A percentile compares a stretch with the other conserved stretches of the same genome.
These are phyloP conservation scores for Colletotrichum trifolii DNA, from an alignment of 2,329 filamentous ascomycete genomes.

Conservation along the genomic window DNA sequence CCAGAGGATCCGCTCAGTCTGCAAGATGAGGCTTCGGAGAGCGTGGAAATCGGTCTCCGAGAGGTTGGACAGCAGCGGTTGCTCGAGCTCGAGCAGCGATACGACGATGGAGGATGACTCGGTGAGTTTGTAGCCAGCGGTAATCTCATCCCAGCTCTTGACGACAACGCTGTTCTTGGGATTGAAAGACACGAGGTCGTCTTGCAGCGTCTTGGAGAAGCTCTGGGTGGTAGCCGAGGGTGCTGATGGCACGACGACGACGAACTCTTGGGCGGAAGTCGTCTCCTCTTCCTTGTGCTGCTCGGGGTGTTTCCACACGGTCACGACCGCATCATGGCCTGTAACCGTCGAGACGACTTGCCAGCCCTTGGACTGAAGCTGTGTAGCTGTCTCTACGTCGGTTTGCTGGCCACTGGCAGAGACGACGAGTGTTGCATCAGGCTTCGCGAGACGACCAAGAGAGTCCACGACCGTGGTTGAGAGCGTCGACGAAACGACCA, in stretches of 20 bases:
- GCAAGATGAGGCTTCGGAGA: neutral
- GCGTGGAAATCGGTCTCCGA: neutral
- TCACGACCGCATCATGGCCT: neutral
- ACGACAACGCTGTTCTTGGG: conserved; percentile 1
- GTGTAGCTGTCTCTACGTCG: neutral
- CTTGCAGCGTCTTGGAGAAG: conserved; percentile 14
- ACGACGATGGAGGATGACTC: neutral
- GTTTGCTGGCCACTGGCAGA: neutral
- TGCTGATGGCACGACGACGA: neutral
- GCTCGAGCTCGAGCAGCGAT: conserved; percentile 10
- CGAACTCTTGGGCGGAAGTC: neutral
- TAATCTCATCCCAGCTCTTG: neutral
- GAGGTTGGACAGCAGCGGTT: conserved; percentile 7
- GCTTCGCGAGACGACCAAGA: neutral
- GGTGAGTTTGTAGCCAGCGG: neutral
- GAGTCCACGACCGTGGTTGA: neutral
- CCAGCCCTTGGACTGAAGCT: conserved; percentile 5
- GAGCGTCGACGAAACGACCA: neutral
- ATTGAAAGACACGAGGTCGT: neutral
- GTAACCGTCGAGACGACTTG: neutral
- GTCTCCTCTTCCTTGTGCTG: conserved; percentile 4
- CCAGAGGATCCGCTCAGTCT: conserved; percentile 24
- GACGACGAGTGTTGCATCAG: neutral
- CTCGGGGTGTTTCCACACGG: neutral
- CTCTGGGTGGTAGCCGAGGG: neutral